Base-by-base conservation (phyloP, 805 yeast species). In the Metschnikowia cubensis region DNA sequence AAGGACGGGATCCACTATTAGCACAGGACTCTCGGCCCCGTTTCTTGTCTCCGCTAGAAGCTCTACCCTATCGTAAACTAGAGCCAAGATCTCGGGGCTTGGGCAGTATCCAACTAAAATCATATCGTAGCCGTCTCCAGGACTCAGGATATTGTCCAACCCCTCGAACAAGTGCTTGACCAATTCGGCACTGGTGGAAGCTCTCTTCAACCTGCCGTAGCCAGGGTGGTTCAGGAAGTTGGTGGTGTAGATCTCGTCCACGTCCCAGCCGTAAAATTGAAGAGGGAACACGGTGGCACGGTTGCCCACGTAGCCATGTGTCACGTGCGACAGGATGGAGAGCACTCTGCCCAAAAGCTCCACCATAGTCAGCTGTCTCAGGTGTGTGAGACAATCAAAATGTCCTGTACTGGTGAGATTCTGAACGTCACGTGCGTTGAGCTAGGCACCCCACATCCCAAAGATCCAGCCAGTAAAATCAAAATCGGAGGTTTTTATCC, bases 1-100 rank as follows among this genome's bases (percentile, higher is more conserved):
- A 64, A 92, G 69, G 0, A 92, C 94, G 1, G 98, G 98, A 64
- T 92, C 98, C 45, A 92, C 64, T 4, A 91, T 75, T 83, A 92
- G 82, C 15, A 79, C 66, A 0, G 79, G 69, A 68, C 50, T 46
- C 42, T 34, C 43, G 35, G 29, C 47, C 56, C 79, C 81, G 1
- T 36, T 57, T 36, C 44, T 10, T 14, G 43, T 61, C 54, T 46
- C 59, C 61, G 68, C 69, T 44, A 69, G 64, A 13, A 51, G 56
- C 33, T 76, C 71, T 2, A 82, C 62, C 15, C 67, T 62, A 13
- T 72, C 62, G 36, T 75, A 75, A 0, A 88, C 75, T 0, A 75
- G 74, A 36, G 67, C 60, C 44, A 89, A 70, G 4, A 81, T 80
- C 33, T 75, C 82, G 10, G 52, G 55, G 45, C 77, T 76, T 3